Conservation (phyloP, 352 stramenopile genomes). For the Peronospora belbahrii region DNA sequence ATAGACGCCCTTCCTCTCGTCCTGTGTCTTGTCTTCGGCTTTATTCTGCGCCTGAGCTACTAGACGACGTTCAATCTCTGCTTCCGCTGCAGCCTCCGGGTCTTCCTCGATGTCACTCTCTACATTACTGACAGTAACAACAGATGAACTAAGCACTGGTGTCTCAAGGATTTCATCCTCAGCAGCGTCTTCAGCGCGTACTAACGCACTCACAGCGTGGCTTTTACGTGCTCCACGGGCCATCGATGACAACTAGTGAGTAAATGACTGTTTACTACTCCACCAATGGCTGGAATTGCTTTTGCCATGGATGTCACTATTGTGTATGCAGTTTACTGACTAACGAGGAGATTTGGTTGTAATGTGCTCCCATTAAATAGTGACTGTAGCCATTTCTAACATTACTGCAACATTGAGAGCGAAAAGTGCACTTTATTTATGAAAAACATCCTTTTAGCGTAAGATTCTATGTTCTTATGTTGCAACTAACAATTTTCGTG, state of each 20-base stretch:
- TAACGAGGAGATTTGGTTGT: too few relatives aligned
- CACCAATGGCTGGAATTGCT: not conserved
- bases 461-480: too few relatives aligned
- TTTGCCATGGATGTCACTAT: not conserved
- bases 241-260: not conserved
- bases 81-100: slow-evolving; percentile 44
- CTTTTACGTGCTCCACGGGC: slow-evolving; percentile 18
- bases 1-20: slow-evolving; percentile 62
- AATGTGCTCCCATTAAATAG: too few relatives aligned
- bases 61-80: slow-evolving; percentile 64
- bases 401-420: too few relatives aligned
- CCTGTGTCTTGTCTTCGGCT: slow-evolving; percentile 26
- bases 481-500: too few relatives aligned
- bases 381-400: too few relatives aligned
- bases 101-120: slow-evolving; percentile 43
- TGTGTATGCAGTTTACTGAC: too few relatives aligned
- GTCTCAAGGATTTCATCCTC: slow-evolving; percentile 83
- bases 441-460: too few relatives aligned
- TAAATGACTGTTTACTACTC: too few relatives aligned
- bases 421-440: too few relatives aligned
- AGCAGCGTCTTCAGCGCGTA: slow-evolving; percentile 60
- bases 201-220: slow-evolving; percentile 42
- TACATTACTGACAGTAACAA: slow-evolving; percentile 13
- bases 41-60: slow-evolving; percentile 62
- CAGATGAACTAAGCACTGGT: slow-evolving; percentile 50